Percentiles rank a stretch among this genome's conserved stretches.
These are phyloP conservation scores for Phlyctochytrium arcticum DNA, from an alignment of 192 early-diverging fungal species.

Conservation along the genomic window DNA sequence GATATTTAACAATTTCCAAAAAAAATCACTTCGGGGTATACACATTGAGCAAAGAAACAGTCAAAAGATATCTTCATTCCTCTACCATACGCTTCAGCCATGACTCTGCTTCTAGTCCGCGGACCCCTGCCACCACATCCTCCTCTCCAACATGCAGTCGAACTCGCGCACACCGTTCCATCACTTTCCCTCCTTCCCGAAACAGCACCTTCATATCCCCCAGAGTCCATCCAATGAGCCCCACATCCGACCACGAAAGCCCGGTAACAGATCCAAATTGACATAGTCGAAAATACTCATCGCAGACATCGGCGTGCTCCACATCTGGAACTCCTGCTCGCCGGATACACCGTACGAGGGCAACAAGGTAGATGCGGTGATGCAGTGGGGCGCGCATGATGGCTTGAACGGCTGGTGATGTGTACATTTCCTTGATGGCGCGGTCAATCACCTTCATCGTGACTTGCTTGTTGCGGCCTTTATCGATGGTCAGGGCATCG, in stretches of 20 bases:
- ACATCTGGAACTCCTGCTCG: slow-evolving; percentile 69
- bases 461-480: neutral
- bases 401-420: slow-evolving; percentile 68
- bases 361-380: slow-evolving; percentile 82
- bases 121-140: slow-evolving; percentile 73
- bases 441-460: slow-evolving; percentile 57
- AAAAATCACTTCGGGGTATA: too few species aligned
- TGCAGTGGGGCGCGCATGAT: slow-evolving; percentile 71
- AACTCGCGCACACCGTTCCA: slow-evolving; percentile 54
- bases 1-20: too few species aligned
- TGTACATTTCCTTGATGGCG: slow-evolving; percentile 85
- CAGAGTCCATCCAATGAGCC: slow-evolving; percentile 54
- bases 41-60: too few species aligned
- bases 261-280: slow-evolving; percentile 44
- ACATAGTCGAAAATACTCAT: slow-evolving; percentile 65
- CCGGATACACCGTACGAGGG: slow-evolving; percentile 59
- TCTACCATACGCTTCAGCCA: slow-evolving; percentile 6
- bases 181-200: slow-evolving; percentile 35
- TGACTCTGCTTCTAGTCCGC: slow-evolving; percentile 1
- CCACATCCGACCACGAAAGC: slow-evolving; percentile 57
- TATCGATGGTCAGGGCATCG: too few species aligned
- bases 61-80: neutral
- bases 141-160: slow-evolving; percentile 70
- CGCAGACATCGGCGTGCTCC: slow-evolving; percentile 54
- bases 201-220: slow-evolving; percentile 10